Evolutionary conservation across 768 basidiomycete genomes (phyloP), one percentile per base, ranked within the genome.

Genomic region (Lentinula raphanica): DNA sequence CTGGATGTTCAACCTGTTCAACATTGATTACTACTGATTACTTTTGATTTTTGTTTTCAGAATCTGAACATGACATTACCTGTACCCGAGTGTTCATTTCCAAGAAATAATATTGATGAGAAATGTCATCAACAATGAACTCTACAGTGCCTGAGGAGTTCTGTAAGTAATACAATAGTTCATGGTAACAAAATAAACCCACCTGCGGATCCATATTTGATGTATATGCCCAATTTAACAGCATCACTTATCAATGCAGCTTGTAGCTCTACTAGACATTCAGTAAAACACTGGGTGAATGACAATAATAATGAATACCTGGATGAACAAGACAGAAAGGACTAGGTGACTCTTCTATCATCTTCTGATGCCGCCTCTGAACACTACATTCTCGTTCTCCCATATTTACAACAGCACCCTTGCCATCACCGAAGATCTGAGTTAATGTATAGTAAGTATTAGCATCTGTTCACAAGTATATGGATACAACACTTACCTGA

Each of bases 71-170:
- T 3, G 35, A 27, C 4, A 11, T 23, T 1, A 76, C 83, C 65
- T 86, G 84, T 45, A 87, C 79, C 8, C 86, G 76, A 0, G 84
- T 84, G 60, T 90, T 88, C 81, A 88, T 83, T 67, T 90, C 87
- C 12, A 90, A 73, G 59, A 88, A 90, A 71, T 76, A 87, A 69
- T 85, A 87, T 1, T 73, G 63, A 0, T 74, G 78, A 0, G 79
- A 80, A 0, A 69, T 56, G 44, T 83, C 76, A 60, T 85, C 79
- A 5, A 85, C 81, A 5, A 88, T 72, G 65, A 84, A 88, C 64
- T 90, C 88, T 15, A 88, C 79, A 0, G 86, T 88, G 3, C 85
- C 87, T 80, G 62, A 6, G n/a, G n/a, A n/a, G n/a, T n/a, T n/a
- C n/a, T n/a, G n/a, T n/a, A n/a, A n/a, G n/a, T n/a, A n/a, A n/a